Percentiles rank a stretch among this genome's conserved stretches.
These are phyloP conservation scores for Mercurialis annua DNA, from an alignment of 345 rosid species.

Conservation along the genomic window DNA sequence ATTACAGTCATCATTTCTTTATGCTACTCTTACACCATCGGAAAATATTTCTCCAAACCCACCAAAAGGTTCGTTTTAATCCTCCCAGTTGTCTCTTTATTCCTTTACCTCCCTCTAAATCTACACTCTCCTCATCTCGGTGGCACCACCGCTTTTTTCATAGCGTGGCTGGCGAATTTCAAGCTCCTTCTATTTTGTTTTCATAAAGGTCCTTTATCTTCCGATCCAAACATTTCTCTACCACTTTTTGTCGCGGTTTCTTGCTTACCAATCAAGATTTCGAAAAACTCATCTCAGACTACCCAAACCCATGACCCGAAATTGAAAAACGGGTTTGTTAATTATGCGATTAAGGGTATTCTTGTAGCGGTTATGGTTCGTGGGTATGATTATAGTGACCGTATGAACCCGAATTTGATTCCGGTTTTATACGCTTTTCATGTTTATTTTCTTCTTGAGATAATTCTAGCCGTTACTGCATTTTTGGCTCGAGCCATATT, in stretches of 20 bases:
- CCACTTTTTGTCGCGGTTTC: slow-evolving; percentile 8
- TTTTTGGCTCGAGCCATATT: slow-evolving; percentile 13
- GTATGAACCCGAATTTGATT: slow-evolving; percentile 7
- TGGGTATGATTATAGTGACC: slow-evolving; percentile 9
- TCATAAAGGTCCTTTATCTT: slow-evolving; percentile 23
- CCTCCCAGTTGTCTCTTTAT: slow-evolving; percentile 22
- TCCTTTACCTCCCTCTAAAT: slow-evolving; percentile 20
- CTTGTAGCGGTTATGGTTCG: not conserved
- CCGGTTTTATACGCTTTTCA: slow-evolving; percentile 4
- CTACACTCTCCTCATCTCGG: slow-evolving; percentile 15
- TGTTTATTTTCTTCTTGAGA: slow-evolving; percentile 16
- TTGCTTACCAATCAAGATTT: slow-evolving; percentile 19
- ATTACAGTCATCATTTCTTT: slow-evolving; percentile 6
- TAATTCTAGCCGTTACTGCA: slow-evolving; percentile 11
- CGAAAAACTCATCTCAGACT: not conserved
- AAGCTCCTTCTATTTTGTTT: slow-evolving; percentile 27
- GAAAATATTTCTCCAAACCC: slow-evolving; percentile 9
- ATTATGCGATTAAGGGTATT: slow-evolving; percentile 6
- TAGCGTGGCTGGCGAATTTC: slow-evolving; percentile 33
- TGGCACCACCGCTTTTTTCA: slow-evolving; percentile 22
- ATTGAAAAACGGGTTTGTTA: not conserved
- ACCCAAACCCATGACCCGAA: not conserved
- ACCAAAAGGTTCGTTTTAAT: slow-evolving; percentile 4
- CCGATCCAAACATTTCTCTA: slow-evolving; percentile 11
- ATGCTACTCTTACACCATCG: slow-evolving; percentile 10